Base-by-base conservation (phyloP, 2,329 filamentous ascomycete genomes). In the Neonectria hederae region DNA sequence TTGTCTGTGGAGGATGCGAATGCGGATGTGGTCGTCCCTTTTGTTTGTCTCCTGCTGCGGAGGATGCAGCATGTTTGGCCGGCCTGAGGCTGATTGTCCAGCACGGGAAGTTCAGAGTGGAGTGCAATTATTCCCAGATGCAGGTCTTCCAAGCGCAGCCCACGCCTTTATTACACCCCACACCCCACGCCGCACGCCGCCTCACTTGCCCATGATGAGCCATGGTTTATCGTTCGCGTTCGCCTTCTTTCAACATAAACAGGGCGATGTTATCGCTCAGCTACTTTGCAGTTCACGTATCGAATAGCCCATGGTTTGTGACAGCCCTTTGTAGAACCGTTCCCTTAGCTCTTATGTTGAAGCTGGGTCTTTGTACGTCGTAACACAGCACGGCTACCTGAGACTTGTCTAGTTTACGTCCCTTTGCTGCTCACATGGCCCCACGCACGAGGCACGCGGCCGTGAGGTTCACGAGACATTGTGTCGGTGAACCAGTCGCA, bases 391-490 rank as follows among this genome's bases (percentile, higher is more conserved):
- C 11, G 32, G 5, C 4, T 35, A 17, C 14, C 2, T 24, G 17
- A 46, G 21, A 26, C 14, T 21, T 28, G n/a, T n/a, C 28, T 9
- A 10, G 30, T 38, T 35, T 54, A 42, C 55, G 48, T 45, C 30
- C 19, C 40, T 58, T 28, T 58, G 60, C 30, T 53, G 48, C 49
- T 55, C 21, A n/a, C 42, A 35, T 45, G 43, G 46, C 14, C 43
- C 51, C 38, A 21, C 9, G 38, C 45, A 26, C 21, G 28, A 59
- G 55, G 55, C 55, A 62, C 53, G 54, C 38, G 59, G 46, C 38
- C 26, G 3, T 40, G 55, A 59, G 26, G 61, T 59, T 63, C 61
- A 63, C 61, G 61, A 59, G 55, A 54, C 49, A 46, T 59, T 59
- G 52, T 59, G 51, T 59, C 61, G 55, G 55, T 59, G 61, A 63